Percentiles rank a stretch among this genome's conserved stretches.
These are phyloP conservation scores for Lyophyllum atratum DNA, from an alignment of 768 basidiomycete genomes.

Conservation along the genomic window DNA sequence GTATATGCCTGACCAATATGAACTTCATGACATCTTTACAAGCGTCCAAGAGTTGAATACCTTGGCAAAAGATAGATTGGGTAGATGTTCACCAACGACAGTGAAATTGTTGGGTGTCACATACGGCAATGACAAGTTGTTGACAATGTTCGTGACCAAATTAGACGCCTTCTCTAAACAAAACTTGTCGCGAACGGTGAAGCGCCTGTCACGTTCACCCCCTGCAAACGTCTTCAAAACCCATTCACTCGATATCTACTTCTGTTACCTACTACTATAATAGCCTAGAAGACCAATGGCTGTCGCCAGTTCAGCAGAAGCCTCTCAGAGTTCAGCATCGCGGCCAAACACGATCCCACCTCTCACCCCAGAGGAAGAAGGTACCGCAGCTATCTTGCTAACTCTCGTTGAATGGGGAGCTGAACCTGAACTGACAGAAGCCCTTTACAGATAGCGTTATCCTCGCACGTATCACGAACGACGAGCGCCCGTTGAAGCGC, in stretches of 20 bases:
- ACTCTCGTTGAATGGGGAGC: conserved; percentile 5
- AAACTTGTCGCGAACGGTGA: no score
- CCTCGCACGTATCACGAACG: conserved; percentile 78
- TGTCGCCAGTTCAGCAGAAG: conserved; percentile 4
- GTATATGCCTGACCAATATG: no score
- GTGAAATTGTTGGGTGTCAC: no score
- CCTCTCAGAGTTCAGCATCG: conserved; percentile 19
- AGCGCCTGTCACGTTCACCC: neutral
- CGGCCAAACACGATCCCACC: conserved; percentile 40
- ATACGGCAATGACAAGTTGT: no score
- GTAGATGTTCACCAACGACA: no score
- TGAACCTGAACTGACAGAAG: conserved; percentile 27
- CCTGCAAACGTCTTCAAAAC: neutral
- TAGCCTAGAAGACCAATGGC: conserved; percentile 6
- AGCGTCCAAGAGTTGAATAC: no score
- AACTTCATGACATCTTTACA: no score
- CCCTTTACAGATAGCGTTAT: conserved; percentile 69
- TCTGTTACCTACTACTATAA: neutral
- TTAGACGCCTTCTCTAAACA: neutral
- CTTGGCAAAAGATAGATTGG: no score
- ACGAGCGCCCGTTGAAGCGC: conserved; percentile 76
- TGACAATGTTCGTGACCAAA: no score
- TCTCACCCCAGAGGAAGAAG: conserved; percentile 66
- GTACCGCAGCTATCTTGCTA: conserved; percentile 26
- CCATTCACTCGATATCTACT: neutral